Evolutionary conservation across 1,284 basidiomycete genomes (phyloP), one percentile per base, ranked within the genome.

Genomic region (Peniophora sp.): DNA sequence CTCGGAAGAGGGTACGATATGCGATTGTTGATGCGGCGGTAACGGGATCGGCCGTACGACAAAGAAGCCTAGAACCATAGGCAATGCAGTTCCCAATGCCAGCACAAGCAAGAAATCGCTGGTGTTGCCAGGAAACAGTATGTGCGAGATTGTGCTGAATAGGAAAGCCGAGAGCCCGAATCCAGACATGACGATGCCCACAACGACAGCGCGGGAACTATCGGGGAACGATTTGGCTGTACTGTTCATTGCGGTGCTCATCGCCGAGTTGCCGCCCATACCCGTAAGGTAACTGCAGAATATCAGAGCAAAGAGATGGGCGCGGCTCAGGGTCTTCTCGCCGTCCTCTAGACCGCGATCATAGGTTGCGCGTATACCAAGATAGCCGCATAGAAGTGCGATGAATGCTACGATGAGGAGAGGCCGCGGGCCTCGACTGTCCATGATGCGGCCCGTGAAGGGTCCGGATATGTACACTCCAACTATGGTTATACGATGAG

Each of bases 151-250:
- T 0, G 78, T 74, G 20, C 84, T 84, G 67, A 92, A 92, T 52
- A 85, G 70, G 67, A 92, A 91, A 0, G 89, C 90, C 8, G 86
- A 89, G 3, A 92, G 73, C 0, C 90, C 90, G 53, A 90, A 91
- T n/a, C 87, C 90, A 0, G 87, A 87, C 16, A 90, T 69, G 19
- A 92, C 88, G 14, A 88, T 63, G 2, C 83, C 84, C 1, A 85
- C 88, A 1, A 83, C 78, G 0, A 83, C 79, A 1, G 83, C 89
- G 35, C 89, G 73, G 27, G 68, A 63, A 34, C 59, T 61, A 51
- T 81, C 75, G 0, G 77, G 74, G 55, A 85, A 87, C 50, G 75
- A 77, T 59, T 83, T 87, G 0, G 84, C 85, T 0, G 81, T 83
- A 6, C 79, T 69, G 57, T 87, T 88, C 36, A 85, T 70, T 1